Conservation (phyloP, 2,329 filamentous ascomycete species). For the Fusarium circinatum region DNA sequence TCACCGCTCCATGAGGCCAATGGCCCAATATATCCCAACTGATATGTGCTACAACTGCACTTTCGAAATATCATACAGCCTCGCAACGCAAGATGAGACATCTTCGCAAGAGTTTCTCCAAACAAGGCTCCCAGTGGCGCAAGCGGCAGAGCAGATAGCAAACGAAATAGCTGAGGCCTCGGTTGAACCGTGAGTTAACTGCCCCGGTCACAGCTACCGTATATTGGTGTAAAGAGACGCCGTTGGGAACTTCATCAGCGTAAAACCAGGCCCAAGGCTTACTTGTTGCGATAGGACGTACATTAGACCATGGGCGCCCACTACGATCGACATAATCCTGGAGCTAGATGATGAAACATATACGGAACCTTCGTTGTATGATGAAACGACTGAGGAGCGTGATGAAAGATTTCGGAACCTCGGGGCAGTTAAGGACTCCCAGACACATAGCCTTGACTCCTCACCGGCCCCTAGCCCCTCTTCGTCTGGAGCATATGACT, state of each 20-base stretch:
- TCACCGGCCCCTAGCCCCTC: not conserved
- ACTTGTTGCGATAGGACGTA: not conserved
- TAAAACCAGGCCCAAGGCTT: not conserved
- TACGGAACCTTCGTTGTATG: not conserved
- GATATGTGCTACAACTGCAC: not conserved
- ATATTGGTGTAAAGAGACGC: not conserved
- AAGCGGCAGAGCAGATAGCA: not conserved
- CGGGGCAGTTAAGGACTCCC: not conserved
- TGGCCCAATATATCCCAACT: not conserved
- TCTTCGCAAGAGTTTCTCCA: not conserved
- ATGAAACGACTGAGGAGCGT: not conserved
- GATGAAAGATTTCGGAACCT: not conserved
- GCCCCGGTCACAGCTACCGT: not conserved
- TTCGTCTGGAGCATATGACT: not conserved
- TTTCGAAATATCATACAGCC: not conserved
- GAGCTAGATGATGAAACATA: not conserved
- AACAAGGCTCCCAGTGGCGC: not conserved
- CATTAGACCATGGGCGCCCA: not conserved
- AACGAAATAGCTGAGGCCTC: not conserved
- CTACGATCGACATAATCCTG: not conserved
- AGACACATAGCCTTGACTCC: not conserved
- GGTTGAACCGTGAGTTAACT: not conserved
- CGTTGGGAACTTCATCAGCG: not conserved
- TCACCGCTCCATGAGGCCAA: not conserved
- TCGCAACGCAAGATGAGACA: not conserved